phyloP scores from a whole-genome alignment of 2,329 filamentous ascomycete genomes.

The Graphilbum fragrans region DNA sequence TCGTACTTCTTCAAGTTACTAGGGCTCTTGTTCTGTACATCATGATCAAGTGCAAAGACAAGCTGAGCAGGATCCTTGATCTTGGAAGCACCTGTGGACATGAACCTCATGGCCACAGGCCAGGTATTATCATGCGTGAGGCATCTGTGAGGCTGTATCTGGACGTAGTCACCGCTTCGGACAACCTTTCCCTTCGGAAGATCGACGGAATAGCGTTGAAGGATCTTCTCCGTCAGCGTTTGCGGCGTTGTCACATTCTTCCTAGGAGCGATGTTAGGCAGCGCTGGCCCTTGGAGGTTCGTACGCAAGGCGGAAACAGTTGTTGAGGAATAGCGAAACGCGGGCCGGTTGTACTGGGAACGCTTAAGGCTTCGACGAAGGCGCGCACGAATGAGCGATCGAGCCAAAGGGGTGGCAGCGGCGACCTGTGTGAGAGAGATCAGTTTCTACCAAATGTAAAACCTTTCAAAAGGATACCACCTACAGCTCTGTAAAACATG shows the following conservation, averaged over 20 bases:
- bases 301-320: too few species aligned
- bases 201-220: conserved; percentile 69
- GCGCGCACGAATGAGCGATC: too few species aligned
- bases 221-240: conserved; percentile 86
- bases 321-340: too few species aligned
- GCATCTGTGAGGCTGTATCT: conserved; percentile 55
- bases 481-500: too few species aligned
- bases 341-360: too few species aligned
- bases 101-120: conserved; percentile 54
- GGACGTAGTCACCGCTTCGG: conserved; percentile 72
- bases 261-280: too few species aligned
- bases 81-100: conserved; percentile 67
- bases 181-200: conserved; percentile 65
- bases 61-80: conserved; percentile 62
- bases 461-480: too few species aligned
- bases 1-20: conserved; percentile 72
- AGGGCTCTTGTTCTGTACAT: conserved; percentile 73
- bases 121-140: conserved; percentile 64
- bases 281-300: too few species aligned
- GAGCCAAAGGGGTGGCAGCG: too few species aligned
- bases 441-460: too few species aligned
- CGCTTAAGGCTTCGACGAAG: too few species aligned
- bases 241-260: conserved; percentile 53
- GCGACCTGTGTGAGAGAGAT: too few species aligned
- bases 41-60: conserved; percentile 76